Evolutionary conservation across 352 stramenopile species (phyloP).

Genomic region (Phytophthora pisi): DNA sequence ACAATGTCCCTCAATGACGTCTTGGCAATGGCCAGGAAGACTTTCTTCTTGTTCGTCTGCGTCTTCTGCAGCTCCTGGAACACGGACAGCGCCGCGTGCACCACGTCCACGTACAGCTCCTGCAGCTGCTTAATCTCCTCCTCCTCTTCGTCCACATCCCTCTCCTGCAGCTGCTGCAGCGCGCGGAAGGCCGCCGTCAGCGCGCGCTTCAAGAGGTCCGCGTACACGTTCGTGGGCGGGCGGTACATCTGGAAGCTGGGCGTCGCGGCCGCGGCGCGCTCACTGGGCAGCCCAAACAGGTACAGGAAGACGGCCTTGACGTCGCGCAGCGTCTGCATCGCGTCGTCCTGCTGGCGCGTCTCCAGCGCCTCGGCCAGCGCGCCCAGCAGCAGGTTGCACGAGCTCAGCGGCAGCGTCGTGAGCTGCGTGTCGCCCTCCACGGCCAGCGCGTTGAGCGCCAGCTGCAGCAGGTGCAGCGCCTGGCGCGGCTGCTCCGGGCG

Average conservation of each 20-base stretch:
- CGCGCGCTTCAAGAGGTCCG: constrained; percentile 67
- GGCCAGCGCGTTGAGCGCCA: constrained; percentile 54
- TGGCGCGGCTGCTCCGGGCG: constrained; percentile 39
- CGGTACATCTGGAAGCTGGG: constrained; percentile 79
- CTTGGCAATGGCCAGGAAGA: constrained; percentile 84
- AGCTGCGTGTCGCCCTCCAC: constrained; percentile 37
- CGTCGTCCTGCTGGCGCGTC: constrained; percentile 17
- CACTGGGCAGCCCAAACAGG: constrained; percentile 59
- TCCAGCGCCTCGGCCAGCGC: constrained; percentile 71
- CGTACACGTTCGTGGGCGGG: constrained; percentile 78
- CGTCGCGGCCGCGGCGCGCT: constrained; percentile 8
- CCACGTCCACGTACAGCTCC: constrained; percentile 46
- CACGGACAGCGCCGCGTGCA: constrained; percentile 60
- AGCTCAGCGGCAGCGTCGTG: constrained; percentile 63
- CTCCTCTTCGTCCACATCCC: neutral
- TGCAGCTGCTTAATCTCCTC: constrained; percentile 3
- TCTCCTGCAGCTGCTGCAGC: constrained; percentile 4
- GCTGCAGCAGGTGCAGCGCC: constrained; percentile 60
- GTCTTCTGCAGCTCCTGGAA: constrained; percentile 82
- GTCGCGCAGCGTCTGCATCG: constrained; percentile 45
- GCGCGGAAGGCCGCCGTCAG: constrained; percentile 40
- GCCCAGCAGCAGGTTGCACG: constrained; percentile 76
- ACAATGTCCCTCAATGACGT: constrained; percentile 71
- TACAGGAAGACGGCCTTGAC: constrained; percentile 69
- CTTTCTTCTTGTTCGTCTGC: constrained; percentile 91